Conservation (phyloP, 2,329 filamentous ascomycete genomes). For the Aspergillus sergii region DNA sequence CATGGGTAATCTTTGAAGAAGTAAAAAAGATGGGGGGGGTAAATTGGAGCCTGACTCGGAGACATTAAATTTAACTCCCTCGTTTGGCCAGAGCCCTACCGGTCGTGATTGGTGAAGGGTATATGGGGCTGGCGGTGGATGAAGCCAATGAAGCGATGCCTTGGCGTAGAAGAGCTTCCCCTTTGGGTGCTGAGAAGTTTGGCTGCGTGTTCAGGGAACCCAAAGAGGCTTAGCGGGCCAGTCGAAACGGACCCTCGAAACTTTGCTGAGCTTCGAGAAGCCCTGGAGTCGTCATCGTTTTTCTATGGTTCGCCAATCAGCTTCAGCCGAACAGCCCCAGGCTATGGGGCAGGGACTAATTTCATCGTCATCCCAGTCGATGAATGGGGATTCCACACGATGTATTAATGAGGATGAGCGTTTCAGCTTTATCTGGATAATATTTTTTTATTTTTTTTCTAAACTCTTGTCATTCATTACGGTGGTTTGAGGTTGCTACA, state of each 20-base stretch:
- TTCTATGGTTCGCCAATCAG: slow-evolving; percentile 1
- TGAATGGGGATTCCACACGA: slow-evolving; percentile 7
- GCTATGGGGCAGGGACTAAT: slow-evolving; percentile 11
- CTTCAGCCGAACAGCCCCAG: background rate
- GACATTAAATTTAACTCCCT: slow-evolving; percentile 4
- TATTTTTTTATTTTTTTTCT: background rate
- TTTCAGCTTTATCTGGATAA: slow-evolving; percentile 8
- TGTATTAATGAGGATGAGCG: slow-evolving; percentile 20
- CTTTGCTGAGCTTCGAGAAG: slow-evolving; percentile 25
- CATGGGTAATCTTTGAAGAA: background rate
- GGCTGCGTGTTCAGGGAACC: slow-evolving; percentile 4
- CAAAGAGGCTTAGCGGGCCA: slow-evolving; percentile 11
- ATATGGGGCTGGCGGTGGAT: background rate
- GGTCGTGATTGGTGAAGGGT: background rate
- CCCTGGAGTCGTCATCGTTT: slow-evolving; percentile 24
- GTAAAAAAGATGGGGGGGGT: background rate
- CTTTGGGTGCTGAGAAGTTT: slow-evolving; percentile 9
- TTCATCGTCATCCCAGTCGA: slow-evolving; percentile 11
- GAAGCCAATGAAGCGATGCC: slow-evolving; percentile 12
- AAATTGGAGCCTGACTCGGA: background rate
- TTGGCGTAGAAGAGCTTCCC: slow-evolving; percentile 12
- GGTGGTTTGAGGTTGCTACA: slow-evolving; percentile 1
- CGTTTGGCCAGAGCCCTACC: slow-evolving; percentile 1
- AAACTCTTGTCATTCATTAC: background rate
- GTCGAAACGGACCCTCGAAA: slow-evolving; percentile 20